These are phyloP conservation scores for Fusarium nygamai DNA, from an alignment of 2,329 filamentous ascomycete genomes.

Conservation along the genomic window DNA sequence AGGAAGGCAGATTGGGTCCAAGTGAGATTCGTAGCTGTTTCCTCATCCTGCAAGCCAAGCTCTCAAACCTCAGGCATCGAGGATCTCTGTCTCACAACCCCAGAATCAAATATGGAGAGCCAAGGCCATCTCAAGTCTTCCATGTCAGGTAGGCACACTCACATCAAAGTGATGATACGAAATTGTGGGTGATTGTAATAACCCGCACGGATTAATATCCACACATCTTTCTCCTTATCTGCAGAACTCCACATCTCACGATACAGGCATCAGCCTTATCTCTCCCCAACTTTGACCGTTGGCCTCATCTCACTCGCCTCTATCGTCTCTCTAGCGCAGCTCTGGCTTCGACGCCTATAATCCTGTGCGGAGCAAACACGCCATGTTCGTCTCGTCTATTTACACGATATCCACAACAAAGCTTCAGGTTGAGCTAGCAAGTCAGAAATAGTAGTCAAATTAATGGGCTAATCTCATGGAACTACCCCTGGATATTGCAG, in stretches of 20 bases:
- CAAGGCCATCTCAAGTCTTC: background rate
- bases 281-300: slow-evolving; percentile 5
- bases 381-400: slow-evolving; percentile 8
- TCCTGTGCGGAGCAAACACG: background rate
- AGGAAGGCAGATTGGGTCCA: background rate
- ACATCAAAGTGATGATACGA: slow-evolving; percentile 5
- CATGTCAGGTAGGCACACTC: background rate
- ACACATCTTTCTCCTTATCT: slow-evolving; percentile 25
- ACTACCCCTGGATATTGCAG: slow-evolving; percentile 5
- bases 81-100: background rate
- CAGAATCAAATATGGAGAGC: background rate
- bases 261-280: slow-evolving; percentile 28
- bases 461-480: slow-evolving; percentile 3
- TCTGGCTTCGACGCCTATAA: background rate
- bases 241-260: slow-evolving; percentile 29
- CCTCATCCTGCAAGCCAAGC: background rate
- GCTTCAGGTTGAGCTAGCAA: slow-evolving; percentile 3
- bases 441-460: background rate
- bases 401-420: slow-evolving; percentile 1
- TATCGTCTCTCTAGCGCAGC: background rate
- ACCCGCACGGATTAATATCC: slow-evolving; percentile 18
- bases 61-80: background rate
- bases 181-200: slow-evolving; percentile 7
- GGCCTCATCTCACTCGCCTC: background rate
- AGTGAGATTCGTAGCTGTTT: background rate